Conservation (phyloP, 2,329 filamentous ascomycete species). For the Fusarium oxysporum region DNA sequence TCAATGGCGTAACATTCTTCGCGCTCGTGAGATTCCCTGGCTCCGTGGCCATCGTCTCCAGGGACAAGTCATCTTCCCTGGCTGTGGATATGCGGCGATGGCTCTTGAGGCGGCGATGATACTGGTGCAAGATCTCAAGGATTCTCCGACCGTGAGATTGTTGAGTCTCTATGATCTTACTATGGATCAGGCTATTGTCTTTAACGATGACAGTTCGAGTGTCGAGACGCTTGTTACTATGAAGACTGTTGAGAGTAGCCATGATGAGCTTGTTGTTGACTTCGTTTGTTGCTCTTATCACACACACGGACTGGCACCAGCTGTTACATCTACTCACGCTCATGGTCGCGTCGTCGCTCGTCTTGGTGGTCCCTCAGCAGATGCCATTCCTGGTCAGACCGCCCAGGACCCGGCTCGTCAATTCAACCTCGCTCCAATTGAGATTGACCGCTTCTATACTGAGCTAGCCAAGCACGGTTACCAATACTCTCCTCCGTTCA, state of each 20-base stretch:
- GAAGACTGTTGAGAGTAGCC: neutral
- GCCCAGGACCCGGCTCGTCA: neutral
- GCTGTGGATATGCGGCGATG: slow-evolving; percentile 12
- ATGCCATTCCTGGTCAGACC: neutral
- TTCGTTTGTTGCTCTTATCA: slow-evolving; percentile 14
- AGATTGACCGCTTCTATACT: slow-evolving; percentile 8
- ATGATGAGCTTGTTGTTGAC: neutral
- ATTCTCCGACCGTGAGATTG: neutral
- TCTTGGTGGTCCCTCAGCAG: neutral
- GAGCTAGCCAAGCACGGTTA: slow-evolving; percentile 8
- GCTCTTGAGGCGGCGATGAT: slow-evolving; percentile 5
- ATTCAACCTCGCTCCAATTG: slow-evolving; percentile 1
- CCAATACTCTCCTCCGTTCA: slow-evolving; percentile 5
- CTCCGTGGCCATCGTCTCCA: slow-evolving; percentile 9
- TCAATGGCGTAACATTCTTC: slow-evolving; percentile 17
- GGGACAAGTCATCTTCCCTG: slow-evolving; percentile 22
- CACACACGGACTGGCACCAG: neutral
- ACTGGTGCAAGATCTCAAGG: neutral
- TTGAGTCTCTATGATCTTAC: slow-evolving; percentile 9
- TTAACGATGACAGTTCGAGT: slow-evolving; percentile 7
- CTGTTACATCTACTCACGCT: neutral
- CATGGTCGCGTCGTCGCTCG: neutral
- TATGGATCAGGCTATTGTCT: slow-evolving; percentile 15
- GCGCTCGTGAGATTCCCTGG: slow-evolving; percentile 6
- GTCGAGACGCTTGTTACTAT: slow-evolving; percentile 7